A percentile compares a stretch with the other conserved stretches of the same genome.
Evolutionary conservation across 306 rosid species (phyloP).

Genomic region (Calophaca sinica): DNA sequence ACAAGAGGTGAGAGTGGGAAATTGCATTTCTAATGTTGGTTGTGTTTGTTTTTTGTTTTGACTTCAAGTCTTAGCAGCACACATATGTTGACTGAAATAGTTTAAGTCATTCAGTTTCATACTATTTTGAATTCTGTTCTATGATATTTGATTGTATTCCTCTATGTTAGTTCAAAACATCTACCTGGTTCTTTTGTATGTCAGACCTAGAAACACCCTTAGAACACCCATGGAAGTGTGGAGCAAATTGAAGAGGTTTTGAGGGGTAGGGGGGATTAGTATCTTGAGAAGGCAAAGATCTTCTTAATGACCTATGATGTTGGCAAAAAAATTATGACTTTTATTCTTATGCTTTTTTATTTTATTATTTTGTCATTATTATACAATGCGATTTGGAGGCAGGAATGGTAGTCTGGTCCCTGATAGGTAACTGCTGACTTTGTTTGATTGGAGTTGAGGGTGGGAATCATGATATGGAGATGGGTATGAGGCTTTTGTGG

Average conservation of each 20-base stretch:
- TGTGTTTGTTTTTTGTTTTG: conserved; percentile 4
- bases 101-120: background rate
- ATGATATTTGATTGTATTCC: conserved; percentile 16
- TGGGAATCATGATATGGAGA: conserved; percentile 2
- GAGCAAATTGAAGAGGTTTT: conserved; percentile 31
- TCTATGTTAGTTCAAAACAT: background rate
- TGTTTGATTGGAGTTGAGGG: conserved; percentile 13
- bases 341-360: background rate
- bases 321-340: background rate
- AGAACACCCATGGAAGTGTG: conserved; percentile 20
- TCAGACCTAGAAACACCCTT: conserved; percentile 25
- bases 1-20: conserved; percentile 81
- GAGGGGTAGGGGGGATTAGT: background rate
- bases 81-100: conserved; percentile 13
- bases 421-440: background rate
- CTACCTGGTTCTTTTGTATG: conserved; percentile 9
- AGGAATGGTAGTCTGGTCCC: conserved; percentile 6
- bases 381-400: conserved; percentile 8
- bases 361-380: background rate
- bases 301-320: conserved; percentile 11
- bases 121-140: conserved; percentile 30
- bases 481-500: conserved; percentile 6
- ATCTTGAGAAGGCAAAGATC: background rate
- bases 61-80: too few species aligned
- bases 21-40: conserved; percentile 45